Evolutionary conservation across 495 filamentous ascomycete genomes (phyloP).

Genomic region (Tuber calosporum): DNA sequence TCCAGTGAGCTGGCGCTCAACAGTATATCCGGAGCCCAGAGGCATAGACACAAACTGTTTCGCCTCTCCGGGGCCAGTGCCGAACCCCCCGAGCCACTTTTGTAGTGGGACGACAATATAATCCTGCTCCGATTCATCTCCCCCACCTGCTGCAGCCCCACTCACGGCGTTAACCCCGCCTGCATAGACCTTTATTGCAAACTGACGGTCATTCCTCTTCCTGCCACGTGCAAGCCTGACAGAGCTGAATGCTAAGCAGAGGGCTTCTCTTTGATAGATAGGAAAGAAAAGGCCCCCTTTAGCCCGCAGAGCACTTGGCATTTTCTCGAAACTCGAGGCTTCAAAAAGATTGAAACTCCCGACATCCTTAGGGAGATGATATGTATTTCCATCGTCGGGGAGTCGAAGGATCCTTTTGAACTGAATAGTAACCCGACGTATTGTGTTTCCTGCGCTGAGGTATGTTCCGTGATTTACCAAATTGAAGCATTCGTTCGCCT

Average conservation of each 20-base stretch:
- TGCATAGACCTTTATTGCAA: slow-evolving; percentile 47
- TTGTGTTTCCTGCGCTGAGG: background rate
- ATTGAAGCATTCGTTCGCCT: background rate
- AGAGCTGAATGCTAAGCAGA: background rate
- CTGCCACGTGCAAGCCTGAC: slow-evolving; percentile 40
- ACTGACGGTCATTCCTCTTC: slow-evolving; percentile 29
- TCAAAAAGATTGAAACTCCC: slow-evolving; percentile 41
- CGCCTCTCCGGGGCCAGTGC: slow-evolving; percentile 39
- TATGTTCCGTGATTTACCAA: background rate
- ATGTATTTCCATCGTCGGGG: slow-evolving; percentile 43
- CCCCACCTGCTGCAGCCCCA: slow-evolving; percentile 22
- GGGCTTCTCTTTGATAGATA: background rate
- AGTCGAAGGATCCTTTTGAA: slow-evolving; percentile 48
- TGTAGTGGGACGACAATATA: slow-evolving; percentile 47
- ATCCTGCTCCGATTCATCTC: slow-evolving; percentile 44
- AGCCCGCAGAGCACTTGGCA: background rate
- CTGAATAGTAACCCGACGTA: background rate
- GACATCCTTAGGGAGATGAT: slow-evolving; percentile 43
- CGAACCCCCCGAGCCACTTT: slow-evolving; percentile 49
- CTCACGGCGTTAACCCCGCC: slow-evolving; percentile 50
- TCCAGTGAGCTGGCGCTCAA: slow-evolving; percentile 49
- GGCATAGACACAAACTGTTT: slow-evolving; percentile 48
- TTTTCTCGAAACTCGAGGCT: background rate
- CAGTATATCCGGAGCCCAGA: slow-evolving; percentile 46
- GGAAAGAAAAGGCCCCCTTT: slow-evolving; percentile 47